phyloP scores from a whole-genome alignment of 2,329 filamentous ascomycete genomes.

The Coleophoma cylindrospora region DNA sequence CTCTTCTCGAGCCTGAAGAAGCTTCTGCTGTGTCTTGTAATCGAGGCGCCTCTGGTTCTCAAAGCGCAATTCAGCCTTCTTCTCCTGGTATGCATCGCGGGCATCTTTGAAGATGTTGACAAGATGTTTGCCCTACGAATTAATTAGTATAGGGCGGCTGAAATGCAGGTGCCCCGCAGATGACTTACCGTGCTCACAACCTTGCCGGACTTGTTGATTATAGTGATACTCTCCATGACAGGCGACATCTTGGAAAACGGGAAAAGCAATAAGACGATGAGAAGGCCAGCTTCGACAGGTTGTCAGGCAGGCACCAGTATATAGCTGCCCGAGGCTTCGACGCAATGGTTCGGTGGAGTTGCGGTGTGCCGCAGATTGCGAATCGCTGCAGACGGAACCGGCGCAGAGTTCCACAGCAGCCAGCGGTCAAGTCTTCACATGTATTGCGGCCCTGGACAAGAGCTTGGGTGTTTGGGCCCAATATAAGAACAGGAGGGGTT shows the following conservation, averaged over 20 bases:
- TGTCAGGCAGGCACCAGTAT: not conserved
- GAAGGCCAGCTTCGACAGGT: constrained; percentile 1
- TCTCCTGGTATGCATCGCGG: constrained; percentile 79
- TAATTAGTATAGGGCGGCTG: constrained; percentile 8
- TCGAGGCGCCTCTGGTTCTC: constrained; percentile 56
- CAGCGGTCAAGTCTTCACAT: no score
- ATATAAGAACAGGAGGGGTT: no score
- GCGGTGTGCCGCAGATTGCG: not conserved
- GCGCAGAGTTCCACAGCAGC: not conserved
- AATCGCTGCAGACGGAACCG: not conserved
- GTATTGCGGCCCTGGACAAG: no score
- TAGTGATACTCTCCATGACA: constrained; percentile 71
- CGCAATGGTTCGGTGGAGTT: not conserved
- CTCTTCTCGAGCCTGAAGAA: constrained; percentile 35
- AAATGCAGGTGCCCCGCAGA: constrained; percentile 4
- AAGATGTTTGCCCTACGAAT: constrained; percentile 76
- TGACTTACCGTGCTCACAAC: constrained; percentile 76
- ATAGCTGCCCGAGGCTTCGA: not conserved
- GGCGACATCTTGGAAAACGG: constrained; percentile 16
- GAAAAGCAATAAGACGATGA: not conserved
- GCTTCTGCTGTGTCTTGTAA: constrained; percentile 55
- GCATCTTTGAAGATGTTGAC: constrained; percentile 90
- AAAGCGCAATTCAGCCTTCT: constrained; percentile 75
- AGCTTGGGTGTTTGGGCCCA: no score
- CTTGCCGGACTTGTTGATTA: constrained; percentile 88